Evolutionary conservation across 2,329 filamentous ascomycete species (phyloP), one percentile per base, ranked within the genome.

Genomic region (Microcyclospora pomicola): DNA sequence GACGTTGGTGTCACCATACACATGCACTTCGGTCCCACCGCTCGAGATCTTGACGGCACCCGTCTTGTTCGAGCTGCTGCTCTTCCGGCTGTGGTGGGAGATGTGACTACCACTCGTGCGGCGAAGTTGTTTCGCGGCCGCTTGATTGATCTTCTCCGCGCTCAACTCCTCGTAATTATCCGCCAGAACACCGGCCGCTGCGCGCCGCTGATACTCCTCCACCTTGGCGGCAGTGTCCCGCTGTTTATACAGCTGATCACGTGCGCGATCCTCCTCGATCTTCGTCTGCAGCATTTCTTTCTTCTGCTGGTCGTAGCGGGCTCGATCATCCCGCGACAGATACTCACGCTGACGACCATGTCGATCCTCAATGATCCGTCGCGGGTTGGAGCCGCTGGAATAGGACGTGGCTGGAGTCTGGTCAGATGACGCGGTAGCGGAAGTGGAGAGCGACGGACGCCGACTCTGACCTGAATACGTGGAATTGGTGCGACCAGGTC

Each of bases 391-490:
- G 29, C 47, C 48, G 14, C 45, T 42, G 5, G 40, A 46, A 27
- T 50, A 13, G 41, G 36, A 28, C 37, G 51, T 53, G 2, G 54
- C 48, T 35, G 59, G 58, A 13, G 56, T 56, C 2, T 52, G 40
- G 16, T 47, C 46, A 9, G 50, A 49, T 3, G 50, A 50, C 19
- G 19, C 19, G 19, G 19, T 24, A 7, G 48, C 43, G 30, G 42
- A 41, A 3, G 53, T 59, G 2, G 54, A 48, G 15, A 60, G 43
- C 4, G 58, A 52, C 7, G 59, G 49, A 5, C 48, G 49, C 15
- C 51, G 59, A 29, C 57, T 56, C 34, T 52, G 54, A 30, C 41
- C 33, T 5, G 50, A 49, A 14, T 41, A 42, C 3, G 43, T 42
- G 9, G 42, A 43, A 30, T 45, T 40, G 27, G 40, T 39, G 16